A percentile compares a stretch with the other conserved stretches of the same genome.
phyloP scores from a whole-genome alignment of 495 filamentous ascomycete species.

The Lasiosphaeria ovina region DNA sequence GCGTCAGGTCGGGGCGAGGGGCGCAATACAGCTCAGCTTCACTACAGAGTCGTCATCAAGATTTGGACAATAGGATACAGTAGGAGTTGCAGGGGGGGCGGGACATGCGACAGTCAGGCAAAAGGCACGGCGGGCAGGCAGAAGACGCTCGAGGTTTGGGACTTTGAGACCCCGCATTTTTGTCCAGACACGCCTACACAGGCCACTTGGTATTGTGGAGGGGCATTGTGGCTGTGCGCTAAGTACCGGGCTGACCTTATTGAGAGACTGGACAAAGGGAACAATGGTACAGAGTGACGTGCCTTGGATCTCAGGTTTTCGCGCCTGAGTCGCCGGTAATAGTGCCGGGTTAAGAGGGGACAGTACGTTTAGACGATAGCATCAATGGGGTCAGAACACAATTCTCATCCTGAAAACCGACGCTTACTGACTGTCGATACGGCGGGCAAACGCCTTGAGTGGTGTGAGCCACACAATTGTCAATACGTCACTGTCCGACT shows the following conservation, averaged over 20 bases:
- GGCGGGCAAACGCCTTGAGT: too few relatives aligned
- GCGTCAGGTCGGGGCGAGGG: neutral
- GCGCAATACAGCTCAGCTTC: neutral
- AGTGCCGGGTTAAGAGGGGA: too few relatives aligned
- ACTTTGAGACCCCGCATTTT: constrained; percentile 1
- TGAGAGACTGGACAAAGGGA: neutral
- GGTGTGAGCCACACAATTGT: too few relatives aligned
- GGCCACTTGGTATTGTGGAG: neutral
- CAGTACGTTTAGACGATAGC: too few relatives aligned
- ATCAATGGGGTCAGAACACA: too few relatives aligned
- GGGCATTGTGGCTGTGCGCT: constrained; percentile 7
- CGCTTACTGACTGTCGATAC: too few relatives aligned
- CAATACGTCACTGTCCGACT: too few relatives aligned
- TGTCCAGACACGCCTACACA: neutral
- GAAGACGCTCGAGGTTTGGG: neutral
- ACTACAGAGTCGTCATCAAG: neutral
- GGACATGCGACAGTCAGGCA: neutral
- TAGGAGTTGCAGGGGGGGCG: neutral
- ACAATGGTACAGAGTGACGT: neutral
- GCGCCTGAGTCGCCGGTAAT: too few relatives aligned
- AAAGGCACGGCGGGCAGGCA: neutral
- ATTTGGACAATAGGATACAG: neutral
- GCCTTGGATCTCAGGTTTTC: too few relatives aligned
- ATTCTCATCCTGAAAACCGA: too few relatives aligned
- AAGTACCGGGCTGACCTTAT: neutral